phyloP scores from a whole-genome alignment of 352 stramenopile species.

The Phytopythium kandeliae region DNA sequence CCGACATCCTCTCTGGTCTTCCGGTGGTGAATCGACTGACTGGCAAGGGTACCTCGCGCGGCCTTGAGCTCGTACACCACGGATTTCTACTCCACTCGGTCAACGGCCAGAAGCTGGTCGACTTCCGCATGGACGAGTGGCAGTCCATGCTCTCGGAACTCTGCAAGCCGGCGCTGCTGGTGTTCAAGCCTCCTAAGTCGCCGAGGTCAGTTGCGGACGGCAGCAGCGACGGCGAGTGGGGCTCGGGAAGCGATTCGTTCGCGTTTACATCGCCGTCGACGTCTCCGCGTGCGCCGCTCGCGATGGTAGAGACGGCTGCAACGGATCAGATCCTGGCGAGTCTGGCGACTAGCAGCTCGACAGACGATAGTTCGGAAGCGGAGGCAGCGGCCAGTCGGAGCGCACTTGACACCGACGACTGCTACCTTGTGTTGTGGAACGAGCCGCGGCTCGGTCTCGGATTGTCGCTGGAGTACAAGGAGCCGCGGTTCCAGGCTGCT shows the following conservation, averaged over 20 bases:
- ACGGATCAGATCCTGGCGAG: conserved; percentile 4
- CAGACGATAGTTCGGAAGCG: background rate
- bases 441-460: conserved; percentile 18
- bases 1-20: conserved; percentile 41
- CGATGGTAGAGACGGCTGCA: background rate
- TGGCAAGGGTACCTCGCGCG: conserved; percentile 38
- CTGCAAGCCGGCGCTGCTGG: conserved; percentile 41
- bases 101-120: conserved; percentile 32
- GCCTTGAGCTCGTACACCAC: conserved; percentile 34
- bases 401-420: conserved; percentile 6
- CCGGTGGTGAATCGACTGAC: conserved; percentile 62
- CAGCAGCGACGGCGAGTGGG: conserved; percentile 10
- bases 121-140: conserved; percentile 22
- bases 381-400: background rate
- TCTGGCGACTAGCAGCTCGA: background rate
- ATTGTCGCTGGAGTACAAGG: conserved; percentile 8
- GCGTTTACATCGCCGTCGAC: conserved; percentile 4
- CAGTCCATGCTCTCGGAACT: conserved; percentile 23
- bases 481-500: background rate
- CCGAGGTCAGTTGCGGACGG: background rate
- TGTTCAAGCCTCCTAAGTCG: conserved; percentile 28
- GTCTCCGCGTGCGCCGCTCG: conserved; percentile 1
- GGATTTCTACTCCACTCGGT: conserved; percentile 45
- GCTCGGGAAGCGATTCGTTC: conserved; percentile 6
- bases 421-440: conserved; percentile 28